These are phyloP conservation scores for Cutaneotrichosporon arboriforme DNA, from an alignment of 1,284 basidiomycete genomes.

Conservation along the genomic window DNA sequence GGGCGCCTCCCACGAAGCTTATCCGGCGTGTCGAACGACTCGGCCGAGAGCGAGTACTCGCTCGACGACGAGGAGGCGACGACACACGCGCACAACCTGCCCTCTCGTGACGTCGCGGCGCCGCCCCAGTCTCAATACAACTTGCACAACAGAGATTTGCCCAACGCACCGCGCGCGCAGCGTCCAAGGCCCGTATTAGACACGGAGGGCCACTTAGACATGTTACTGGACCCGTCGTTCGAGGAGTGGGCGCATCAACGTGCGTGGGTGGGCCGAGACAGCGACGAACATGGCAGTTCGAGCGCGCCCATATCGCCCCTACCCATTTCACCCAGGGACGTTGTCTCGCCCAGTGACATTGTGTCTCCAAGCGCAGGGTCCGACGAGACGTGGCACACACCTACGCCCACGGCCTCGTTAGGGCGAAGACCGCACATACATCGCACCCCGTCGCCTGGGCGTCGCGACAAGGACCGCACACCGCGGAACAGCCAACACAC, in stretches of 20 bases:
- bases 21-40: slow-evolving; percentile 5
- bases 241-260: slow-evolving; percentile 15
- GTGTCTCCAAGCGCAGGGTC: neutral
- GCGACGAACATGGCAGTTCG: neutral
- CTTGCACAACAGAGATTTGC: neutral
- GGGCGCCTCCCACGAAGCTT: neutral
- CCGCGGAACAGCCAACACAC: slow-evolving; percentile 11
- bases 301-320: neutral
- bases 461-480: slow-evolving; percentile 5
- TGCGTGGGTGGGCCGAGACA: neutral
- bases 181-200: slow-evolving; percentile 8
- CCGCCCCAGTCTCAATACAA: neutral
- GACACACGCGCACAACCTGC: too few relatives aligned
- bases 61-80: slow-evolving; percentile 5
- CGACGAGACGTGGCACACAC: slow-evolving; percentile 5
- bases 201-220: slow-evolving; percentile 11
- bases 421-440: neutral
- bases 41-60: slow-evolving; percentile 20
- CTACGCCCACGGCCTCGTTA: neutral
- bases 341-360: neutral
- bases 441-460: slow-evolving; percentile 4
- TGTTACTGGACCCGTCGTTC: slow-evolving; percentile 10
- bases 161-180: neutral
- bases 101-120: neutral
- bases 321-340: neutral